Evolutionary conservation across 2,329 filamentous ascomycete genomes (phyloP), one percentile per base, ranked within the genome.

Genomic region (Aurifilum marmelostoma): DNA sequence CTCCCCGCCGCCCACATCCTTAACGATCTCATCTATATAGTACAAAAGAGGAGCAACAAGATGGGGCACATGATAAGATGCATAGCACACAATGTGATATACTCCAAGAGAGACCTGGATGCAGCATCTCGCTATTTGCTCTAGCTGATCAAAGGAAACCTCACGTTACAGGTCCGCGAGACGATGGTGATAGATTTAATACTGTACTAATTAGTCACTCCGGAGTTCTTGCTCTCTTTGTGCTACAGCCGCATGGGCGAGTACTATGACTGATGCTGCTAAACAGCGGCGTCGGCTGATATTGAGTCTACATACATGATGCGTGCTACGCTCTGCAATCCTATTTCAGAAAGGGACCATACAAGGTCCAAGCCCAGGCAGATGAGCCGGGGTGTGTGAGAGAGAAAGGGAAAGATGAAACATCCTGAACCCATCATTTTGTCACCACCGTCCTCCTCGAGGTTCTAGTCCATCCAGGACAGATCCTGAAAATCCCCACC

Each of bases 381-480:
- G n/a, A 39, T 37, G 34, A 41, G 37, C 47, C 43, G 43, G 7
- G n/a, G n/a, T n/a, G n/a, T n/a, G 21, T 47, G 43, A 37, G 50
- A 59, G 21, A 67, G 34, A 34, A 34, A 61, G 3, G 37, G 63
- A 63, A 67, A 50, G 12, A 52, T 52, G 47, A 27, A 47, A 47
- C 43, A 18, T 39, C 65, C 63, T 34, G 27, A 47, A 59, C 59
- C 37, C 39, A 21, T n/a, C 43, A 47, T 61, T 61, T 68, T 50
- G 21, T 34, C 56, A 61, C 63, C 56, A 61, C 63, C 69, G n/a
- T 41, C 32, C 43, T 64, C 61, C 56, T 41, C 16, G 62, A 43
- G 24, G 58, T 47, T 58, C 29, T 24, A 63, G 21, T 24, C 66
- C 63, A 32, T n/a, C 59, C 66, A 43, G 32, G 56, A 59, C 66